Conservation (phyloP, 2,329 filamentous ascomycete genomes). For the Alternaria ethzedia region DNA sequence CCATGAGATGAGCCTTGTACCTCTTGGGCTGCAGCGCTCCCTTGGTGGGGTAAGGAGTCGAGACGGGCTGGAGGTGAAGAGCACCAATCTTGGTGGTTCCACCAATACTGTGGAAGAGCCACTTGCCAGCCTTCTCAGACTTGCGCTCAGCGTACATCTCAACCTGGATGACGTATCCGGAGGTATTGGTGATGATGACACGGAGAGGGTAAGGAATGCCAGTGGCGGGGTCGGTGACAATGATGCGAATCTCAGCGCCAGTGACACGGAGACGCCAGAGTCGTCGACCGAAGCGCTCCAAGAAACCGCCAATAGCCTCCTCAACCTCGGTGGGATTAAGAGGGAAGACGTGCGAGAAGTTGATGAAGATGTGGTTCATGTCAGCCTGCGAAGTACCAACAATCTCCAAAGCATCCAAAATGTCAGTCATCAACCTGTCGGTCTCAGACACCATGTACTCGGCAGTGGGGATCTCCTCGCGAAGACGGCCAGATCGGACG, state of each 20-base stretch:
- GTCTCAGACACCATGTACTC: slow-evolving; percentile 98
- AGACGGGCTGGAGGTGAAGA: slow-evolving; percentile 91
- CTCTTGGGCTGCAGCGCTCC: slow-evolving; percentile 98
- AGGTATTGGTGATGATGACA: slow-evolving; percentile 97
- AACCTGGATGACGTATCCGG: slow-evolving; percentile 95
- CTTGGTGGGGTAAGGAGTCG: slow-evolving; percentile 94
- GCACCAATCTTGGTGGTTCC: slow-evolving; percentile 93
- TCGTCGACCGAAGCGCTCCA: slow-evolving; percentile 93
- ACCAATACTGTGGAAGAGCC: slow-evolving; percentile 98
- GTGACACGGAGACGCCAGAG: slow-evolving; percentile 97
- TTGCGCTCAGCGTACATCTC: slow-evolving; percentile 98
- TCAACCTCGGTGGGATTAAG: slow-evolving; percentile 89
- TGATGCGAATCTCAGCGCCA: slow-evolving; percentile 96
- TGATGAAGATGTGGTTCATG: slow-evolving; percentile 99
- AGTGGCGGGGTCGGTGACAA: slow-evolving; percentile 88
- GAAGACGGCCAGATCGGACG: slow-evolving; percentile 89
- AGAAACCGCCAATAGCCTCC: slow-evolving; percentile 89
- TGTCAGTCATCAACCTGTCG: slow-evolving; percentile 95
- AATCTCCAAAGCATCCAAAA: slow-evolving; percentile 95
- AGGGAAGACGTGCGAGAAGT: slow-evolving; percentile 97
- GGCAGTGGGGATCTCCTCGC: slow-evolving; percentile 97
- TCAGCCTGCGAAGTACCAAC: slow-evolving; percentile 99
- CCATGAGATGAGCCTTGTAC: slow-evolving; percentile 99
- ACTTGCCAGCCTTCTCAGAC: slow-evolving; percentile 91
- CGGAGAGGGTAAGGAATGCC: slow-evolving; percentile 89